Conservation (phyloP, 1,284 basidiomycete species). For the Leccinum insigne region DNA sequence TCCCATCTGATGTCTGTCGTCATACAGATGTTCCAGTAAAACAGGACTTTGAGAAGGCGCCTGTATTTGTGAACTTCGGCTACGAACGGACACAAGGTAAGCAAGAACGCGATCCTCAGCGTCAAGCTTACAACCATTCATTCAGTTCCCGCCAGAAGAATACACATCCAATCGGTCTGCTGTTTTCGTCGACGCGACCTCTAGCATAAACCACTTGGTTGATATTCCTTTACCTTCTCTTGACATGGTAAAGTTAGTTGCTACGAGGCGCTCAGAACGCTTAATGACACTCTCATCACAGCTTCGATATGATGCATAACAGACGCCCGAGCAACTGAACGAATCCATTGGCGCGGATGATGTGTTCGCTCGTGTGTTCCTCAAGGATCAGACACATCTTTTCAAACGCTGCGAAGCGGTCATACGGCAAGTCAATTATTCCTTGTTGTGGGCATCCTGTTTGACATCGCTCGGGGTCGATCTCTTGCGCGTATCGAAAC, state of each 20-base stretch:
- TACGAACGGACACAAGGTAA: constrained; percentile 49
- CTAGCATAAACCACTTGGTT: constrained; percentile 80
- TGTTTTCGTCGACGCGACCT: constrained; percentile 82
- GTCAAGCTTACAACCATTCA: constrained; percentile 5
- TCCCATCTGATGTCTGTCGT: constrained; percentile 4
- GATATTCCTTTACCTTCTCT: constrained; percentile 73
- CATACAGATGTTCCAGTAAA: constrained; percentile 47
- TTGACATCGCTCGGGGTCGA: constrained; percentile 52
- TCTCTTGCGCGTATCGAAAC: constrained; percentile 51
- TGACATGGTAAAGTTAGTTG: constrained; percentile 49
- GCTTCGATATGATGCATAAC: constrained; percentile 76
- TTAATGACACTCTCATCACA: constrained; percentile 32
- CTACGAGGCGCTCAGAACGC: neutral
- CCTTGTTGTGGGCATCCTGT: neutral
- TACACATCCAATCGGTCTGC: constrained; percentile 51
- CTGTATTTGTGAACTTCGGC: constrained; percentile 61
- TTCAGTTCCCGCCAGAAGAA: constrained; percentile 55
- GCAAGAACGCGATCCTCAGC: constrained; percentile 10
- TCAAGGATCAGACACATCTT: constrained; percentile 66
- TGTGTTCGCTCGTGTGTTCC: constrained; percentile 75
- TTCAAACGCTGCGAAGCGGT: constrained; percentile 66
- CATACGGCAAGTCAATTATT: constrained; percentile 46
- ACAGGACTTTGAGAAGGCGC: constrained; percentile 65
- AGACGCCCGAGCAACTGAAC: constrained; percentile 67
- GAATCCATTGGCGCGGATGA: constrained; percentile 48